Conservation (phyloP, 495 filamentous ascomycete species). For the Aspergillus biplanus region DNA sequence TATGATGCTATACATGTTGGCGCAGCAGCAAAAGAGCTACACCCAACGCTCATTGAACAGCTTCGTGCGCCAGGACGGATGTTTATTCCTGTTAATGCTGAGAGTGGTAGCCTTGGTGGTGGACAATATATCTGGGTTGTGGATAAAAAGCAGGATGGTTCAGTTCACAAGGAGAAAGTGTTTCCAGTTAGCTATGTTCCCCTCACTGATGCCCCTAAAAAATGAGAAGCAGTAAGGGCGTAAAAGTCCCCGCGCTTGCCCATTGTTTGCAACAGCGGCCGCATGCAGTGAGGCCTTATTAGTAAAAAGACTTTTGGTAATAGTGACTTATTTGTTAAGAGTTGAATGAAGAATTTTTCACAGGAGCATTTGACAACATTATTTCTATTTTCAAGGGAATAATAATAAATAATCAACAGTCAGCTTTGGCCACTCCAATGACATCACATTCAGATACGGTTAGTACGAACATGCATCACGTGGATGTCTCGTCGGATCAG, state of each 20-base stretch:
- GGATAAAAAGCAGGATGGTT: conserved; percentile 82
- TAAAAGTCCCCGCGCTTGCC: too few species aligned
- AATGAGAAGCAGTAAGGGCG: conserved; percentile 4
- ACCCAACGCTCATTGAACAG: conserved; percentile 75
- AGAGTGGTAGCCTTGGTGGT: conserved; percentile 28
- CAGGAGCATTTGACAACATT: too few species aligned
- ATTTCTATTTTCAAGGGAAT: too few species aligned
- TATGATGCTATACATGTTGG: conserved; percentile 97
- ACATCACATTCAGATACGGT: conserved; percentile 27
- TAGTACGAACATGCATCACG: conserved; percentile 24
- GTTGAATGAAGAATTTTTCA: too few species aligned
- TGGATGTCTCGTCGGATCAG: conserved; percentile 16
- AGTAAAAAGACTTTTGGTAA: too few species aligned
- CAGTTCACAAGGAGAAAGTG: conserved; percentile 70
- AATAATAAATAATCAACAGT: too few species aligned
- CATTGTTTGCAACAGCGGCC: too few species aligned
- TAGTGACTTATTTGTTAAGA: too few species aligned
- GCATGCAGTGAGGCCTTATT: too few species aligned
- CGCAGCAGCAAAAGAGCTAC: conserved; percentile 77
- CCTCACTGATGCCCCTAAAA: conserved; percentile 77
- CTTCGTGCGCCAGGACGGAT: conserved; percentile 76
- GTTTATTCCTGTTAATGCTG: conserved; percentile 85
- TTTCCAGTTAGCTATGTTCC: conserved; percentile 93
- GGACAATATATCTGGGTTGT: conserved; percentile 88
- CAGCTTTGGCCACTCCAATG: conserved; percentile 5